These are phyloP conservation scores for Datura wrightii DNA, from an alignment of 257 asterid genomes.

Conservation along the genomic window DNA sequence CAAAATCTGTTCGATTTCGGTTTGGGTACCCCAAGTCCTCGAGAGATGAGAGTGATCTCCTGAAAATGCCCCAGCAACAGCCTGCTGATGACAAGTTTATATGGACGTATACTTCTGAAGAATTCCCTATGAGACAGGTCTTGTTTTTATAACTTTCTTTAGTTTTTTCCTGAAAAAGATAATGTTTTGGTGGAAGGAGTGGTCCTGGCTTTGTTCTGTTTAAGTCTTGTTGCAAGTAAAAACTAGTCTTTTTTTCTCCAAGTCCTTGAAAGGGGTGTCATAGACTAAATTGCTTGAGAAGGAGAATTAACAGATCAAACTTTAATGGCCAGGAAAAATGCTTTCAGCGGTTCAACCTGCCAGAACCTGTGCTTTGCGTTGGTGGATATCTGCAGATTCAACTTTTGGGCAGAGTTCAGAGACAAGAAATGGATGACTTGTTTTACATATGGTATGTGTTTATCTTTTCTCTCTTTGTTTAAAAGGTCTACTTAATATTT, in stretches of 20 bases:
- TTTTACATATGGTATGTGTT: slow-evolving; percentile 75
- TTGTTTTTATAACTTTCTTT: neutral
- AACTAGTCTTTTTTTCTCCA: neutral
- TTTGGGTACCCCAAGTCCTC: slow-evolving; percentile 64
- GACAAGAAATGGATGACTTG: slow-evolving; percentile 66
- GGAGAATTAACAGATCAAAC: slow-evolving; percentile 23
- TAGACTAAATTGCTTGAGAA: slow-evolving; percentile 12
- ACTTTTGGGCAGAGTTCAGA: slow-evolving; percentile 76
- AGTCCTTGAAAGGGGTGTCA: neutral
- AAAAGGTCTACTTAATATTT: neutral
- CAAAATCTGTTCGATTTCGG: slow-evolving; percentile 69
- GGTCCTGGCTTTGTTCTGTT: neutral
- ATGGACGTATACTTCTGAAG: slow-evolving; percentile 84
- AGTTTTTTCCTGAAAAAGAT: neutral
- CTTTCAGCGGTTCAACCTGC: slow-evolving; percentile 79
- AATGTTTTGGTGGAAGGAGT: neutral
- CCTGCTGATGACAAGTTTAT: slow-evolving; percentile 72
- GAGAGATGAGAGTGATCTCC: slow-evolving; percentile 38
- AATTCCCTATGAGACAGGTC: slow-evolving; percentile 79
- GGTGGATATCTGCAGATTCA: slow-evolving; percentile 83
- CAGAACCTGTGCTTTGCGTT: slow-evolving; percentile 73
- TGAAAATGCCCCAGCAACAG: slow-evolving; percentile 47
- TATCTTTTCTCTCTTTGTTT: slow-evolving; percentile 24
- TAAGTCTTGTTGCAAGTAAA: neutral
- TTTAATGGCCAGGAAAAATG: slow-evolving; percentile 62